phyloP scores from a whole-genome alignment of 495 filamentous ascomycete species.

The Trichoderma reesei region DNA sequence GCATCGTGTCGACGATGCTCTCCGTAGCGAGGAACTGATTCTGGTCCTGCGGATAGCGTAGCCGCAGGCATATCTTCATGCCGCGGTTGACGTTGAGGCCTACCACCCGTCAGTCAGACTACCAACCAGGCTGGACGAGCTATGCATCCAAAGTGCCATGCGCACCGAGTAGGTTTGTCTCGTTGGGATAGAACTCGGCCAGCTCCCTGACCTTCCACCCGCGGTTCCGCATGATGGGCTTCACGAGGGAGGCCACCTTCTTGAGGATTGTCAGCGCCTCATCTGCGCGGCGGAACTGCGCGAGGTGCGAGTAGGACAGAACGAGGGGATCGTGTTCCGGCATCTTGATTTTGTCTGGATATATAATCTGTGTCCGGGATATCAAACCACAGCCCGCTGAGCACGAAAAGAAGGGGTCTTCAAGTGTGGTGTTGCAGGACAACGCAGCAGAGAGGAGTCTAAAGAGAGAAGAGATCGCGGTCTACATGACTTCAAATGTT shows the following conservation, averaged over 20 bases:
- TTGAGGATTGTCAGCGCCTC: slow-evolving; percentile 77
- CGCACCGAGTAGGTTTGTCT: slow-evolving; percentile 64
- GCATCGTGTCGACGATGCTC: slow-evolving; percentile 78
- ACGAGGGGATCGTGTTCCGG: slow-evolving; percentile 60
- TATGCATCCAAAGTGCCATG: not conserved
- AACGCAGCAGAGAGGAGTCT: not conserved
- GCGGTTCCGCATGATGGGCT: slow-evolving; percentile 86
- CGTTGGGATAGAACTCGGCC: slow-evolving; percentile 72
- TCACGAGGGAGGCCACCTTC: slow-evolving; percentile 82
- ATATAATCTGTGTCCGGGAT: not conserved
- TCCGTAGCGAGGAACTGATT: slow-evolving; percentile 74
- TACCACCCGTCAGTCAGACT: slow-evolving; percentile 17
- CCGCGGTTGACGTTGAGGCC: slow-evolving; percentile 70
- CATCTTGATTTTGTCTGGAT: slow-evolving; percentile 32
- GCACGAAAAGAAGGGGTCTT: not conserved
- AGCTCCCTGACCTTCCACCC: slow-evolving; percentile 73
- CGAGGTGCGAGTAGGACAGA: slow-evolving; percentile 69
- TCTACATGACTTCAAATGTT: not conserved
- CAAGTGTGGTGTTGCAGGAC: not conserved
- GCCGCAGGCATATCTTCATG: slow-evolving; percentile 69
- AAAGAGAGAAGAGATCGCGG: not conserved
- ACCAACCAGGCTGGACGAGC: not conserved
- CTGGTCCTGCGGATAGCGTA: slow-evolving; percentile 68
- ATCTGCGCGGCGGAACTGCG: slow-evolving; percentile 55
- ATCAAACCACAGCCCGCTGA: not conserved